These are phyloP conservation scores for Trypanosoma theileri DNA, from an alignment of 208 protist species.

Conservation along the genomic window DNA sequence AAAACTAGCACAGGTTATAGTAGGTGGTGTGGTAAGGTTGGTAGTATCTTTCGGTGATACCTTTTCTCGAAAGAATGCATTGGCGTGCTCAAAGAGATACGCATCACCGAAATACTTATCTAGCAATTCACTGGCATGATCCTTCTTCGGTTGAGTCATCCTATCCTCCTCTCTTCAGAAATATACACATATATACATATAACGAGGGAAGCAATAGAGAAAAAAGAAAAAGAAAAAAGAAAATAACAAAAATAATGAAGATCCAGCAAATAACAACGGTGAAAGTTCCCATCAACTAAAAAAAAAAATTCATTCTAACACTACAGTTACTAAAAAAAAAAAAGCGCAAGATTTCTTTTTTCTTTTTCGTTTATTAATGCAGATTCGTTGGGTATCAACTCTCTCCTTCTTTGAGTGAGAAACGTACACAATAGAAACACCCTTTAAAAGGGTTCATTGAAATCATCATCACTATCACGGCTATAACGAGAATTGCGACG, in stretches of 20 bases:
- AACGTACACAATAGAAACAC: not conserved
- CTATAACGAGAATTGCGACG: conserved; percentile 4
- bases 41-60: conserved; percentile 25
- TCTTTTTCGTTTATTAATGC: too few species aligned
- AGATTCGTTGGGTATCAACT: not conserved
- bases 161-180: not conserved
- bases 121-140: conserved; percentile 13
- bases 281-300: not conserved
- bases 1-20: conserved; percentile 28
- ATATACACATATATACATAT: not conserved
- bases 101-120: conserved; percentile 31
- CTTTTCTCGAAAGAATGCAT: conserved; percentile 36
- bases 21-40: conserved; percentile 17
- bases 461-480: conserved; percentile 21
- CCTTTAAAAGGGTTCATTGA: conserved; percentile 40
- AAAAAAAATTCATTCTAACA: too few species aligned
- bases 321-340: too few species aligned
- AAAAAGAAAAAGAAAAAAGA: conserved; percentile 1
- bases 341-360: too few species aligned
- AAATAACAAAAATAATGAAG: conserved; percentile 6
- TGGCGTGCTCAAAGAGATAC: conserved; percentile 36
- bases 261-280: not conserved
- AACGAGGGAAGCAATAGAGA: conserved; percentile 13
- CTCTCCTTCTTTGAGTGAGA: not conserved
- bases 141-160: conserved; percentile 12